Evolutionary conservation across 2,329 filamentous ascomycete species (phyloP).

Genomic region (Diaporthe nobilis): DNA sequence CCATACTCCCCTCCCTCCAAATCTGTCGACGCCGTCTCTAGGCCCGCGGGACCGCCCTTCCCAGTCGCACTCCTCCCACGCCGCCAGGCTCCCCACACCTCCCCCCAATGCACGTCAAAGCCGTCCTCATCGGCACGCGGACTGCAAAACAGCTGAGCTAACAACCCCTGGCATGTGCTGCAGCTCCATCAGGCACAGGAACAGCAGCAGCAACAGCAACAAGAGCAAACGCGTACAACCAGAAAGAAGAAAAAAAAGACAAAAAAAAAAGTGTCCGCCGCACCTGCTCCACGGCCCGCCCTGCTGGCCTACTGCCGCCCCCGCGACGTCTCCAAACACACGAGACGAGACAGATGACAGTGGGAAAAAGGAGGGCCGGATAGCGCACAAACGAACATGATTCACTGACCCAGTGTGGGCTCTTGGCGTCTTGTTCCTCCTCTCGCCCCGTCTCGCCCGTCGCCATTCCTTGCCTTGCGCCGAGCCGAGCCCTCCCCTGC

Average conservation of each 20-base stretch:
- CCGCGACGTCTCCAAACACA: constrained; percentile 14
- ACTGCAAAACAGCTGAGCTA: constrained; percentile 5
- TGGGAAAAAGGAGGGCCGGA: constrained; percentile 22
- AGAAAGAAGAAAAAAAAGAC: neutral
- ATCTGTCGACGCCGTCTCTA: constrained; percentile 1
- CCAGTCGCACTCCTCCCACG: constrained; percentile 18
- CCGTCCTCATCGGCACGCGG: constrained; percentile 14
- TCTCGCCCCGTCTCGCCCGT: constrained; percentile 21
- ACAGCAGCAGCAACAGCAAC: neutral
- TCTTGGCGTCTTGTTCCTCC: constrained; percentile 33
- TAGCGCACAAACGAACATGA: constrained; percentile 29
- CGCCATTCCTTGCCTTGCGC: constrained; percentile 20
- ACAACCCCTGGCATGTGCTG: constrained; percentile 6
- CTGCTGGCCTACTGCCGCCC: neutral
- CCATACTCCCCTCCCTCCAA: neutral
- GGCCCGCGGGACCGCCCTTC: constrained; percentile 1
- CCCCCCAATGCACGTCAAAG: constrained; percentile 6
- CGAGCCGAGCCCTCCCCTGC: constrained; percentile 27
- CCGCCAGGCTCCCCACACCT: constrained; percentile 7
- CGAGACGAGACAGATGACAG: constrained; percentile 19
- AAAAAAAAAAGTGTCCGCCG: neutral
- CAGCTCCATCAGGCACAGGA: constrained; percentile 5
- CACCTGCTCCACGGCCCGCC: constrained; percentile 6
- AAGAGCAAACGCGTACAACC: neutral
- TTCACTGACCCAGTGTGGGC: constrained; percentile 33